phyloP scores from a whole-genome alignment of 192 early-diverging fungal genomes.

The Backusella luteola region DNA sequence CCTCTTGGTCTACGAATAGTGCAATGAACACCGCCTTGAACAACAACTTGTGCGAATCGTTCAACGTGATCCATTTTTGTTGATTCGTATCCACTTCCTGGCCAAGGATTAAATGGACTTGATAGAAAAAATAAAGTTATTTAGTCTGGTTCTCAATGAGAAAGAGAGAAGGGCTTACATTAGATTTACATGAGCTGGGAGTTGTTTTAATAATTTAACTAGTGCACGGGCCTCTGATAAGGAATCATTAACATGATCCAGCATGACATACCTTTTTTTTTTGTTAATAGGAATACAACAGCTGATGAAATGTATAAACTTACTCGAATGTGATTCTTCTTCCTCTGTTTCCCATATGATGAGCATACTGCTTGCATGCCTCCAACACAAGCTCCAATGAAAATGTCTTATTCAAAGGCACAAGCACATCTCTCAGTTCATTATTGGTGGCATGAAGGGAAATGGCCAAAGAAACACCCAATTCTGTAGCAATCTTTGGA shows the following conservation, averaged over 20 bases:
- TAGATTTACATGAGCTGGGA: slow-evolving; percentile 76
- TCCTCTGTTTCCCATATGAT: slow-evolving; percentile 44
- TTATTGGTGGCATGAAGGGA: slow-evolving; percentile 86
- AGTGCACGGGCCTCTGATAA: slow-evolving; percentile 65
- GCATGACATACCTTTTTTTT: slow-evolving; percentile 72
- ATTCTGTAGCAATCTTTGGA: slow-evolving; percentile 66
- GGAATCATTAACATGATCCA: slow-evolving; percentile 82
- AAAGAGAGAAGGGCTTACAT: slow-evolving; percentile 40
- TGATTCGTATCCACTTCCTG: slow-evolving; percentile 66
- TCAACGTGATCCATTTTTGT: slow-evolving; percentile 54
- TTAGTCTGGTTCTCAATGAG: neutral
- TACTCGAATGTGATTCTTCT: slow-evolving; percentile 87
- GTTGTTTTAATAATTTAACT: slow-evolving; percentile 54
- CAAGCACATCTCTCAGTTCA: slow-evolving; percentile 68
- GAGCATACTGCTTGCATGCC: slow-evolving; percentile 65
- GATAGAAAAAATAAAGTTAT: neutral
- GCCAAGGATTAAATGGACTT: slow-evolving; percentile 88
- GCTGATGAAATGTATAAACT: neutral
- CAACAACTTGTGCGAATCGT: slow-evolving; percentile 53
- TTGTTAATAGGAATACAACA: neutral
- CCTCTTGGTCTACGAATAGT: slow-evolving; percentile 64
- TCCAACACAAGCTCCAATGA: slow-evolving; percentile 67
- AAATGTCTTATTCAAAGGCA: slow-evolving; percentile 87
- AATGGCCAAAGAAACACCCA: slow-evolving; percentile 72
- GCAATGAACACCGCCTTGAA: slow-evolving; percentile 49